Evolutionary conservation across 768 basidiomycete genomes (phyloP), one percentile per base, ranked within the genome.

Genomic region (Suillus weaverae): DNA sequence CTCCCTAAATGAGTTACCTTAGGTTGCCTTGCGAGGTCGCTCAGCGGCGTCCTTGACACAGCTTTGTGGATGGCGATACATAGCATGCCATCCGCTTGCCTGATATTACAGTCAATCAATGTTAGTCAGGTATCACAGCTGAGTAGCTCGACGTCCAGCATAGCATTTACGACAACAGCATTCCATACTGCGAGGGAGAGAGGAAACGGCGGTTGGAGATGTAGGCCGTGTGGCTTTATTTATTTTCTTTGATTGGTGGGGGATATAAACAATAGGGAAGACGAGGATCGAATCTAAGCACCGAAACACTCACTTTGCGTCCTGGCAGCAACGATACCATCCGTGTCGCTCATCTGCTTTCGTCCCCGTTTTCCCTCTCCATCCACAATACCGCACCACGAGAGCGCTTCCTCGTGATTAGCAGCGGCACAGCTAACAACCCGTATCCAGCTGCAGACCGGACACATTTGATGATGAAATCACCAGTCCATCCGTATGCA

Each of bases 401-500:
- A 38, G 38, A 39, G 26, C 56, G 63, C 69, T 71, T 71, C 20
- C 88, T 81, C 0, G 89, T 91, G 70, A 92, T 87, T 43, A 97
- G 80, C 22, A 97, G 83, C 0, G 96, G 97, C 1, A 98, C 89
- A 9, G 95, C 92, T 72, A 99, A 97, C 30, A 98, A 83, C 5
- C 84, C 85, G 75, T 98, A 99, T 0, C 97, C 97, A 5, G 88
- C 89, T 1, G 95, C 95, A 10, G 92, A 94, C 96, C 95, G 97
- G 10, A 93, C 79, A 74, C 97, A 98, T 76, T 97, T 97, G 82
- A 97, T 95, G 22, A 97, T 90, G n/a, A n/a, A n/a, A n/a, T n/a
- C n/a, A n/a, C n/a, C n/a, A n/a, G n/a, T n/a, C n/a, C n/a, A n/a
- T n/a, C n/a, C n/a, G n/a, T n/a, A n/a, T n/a, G n/a, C n/a, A n/a